Base-by-base conservation (phyloP, 176 grass and related monocot genomes). In the Pontederia crassipes region DNA sequence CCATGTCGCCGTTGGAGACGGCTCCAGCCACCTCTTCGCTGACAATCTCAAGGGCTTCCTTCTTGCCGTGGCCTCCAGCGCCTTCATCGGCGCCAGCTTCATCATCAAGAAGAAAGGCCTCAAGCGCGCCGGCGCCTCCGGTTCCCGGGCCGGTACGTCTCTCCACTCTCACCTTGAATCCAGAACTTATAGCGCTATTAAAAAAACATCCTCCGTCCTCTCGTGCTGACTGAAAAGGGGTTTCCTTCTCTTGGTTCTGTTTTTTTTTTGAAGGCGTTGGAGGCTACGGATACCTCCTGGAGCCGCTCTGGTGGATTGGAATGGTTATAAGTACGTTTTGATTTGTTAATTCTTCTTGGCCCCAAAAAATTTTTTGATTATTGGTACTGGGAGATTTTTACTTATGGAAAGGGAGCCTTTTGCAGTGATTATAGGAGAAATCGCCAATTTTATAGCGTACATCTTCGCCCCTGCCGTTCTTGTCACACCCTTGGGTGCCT, bases 51-150 rank as follows among this genome's bases (percentile, higher is more conserved):
- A 73, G 76, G 92, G 92, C 58, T 70, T 85, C 54, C 74, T 96
- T 67, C 83, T 96, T 70, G 78, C 92, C 55, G 67, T 90, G 55
- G 83, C 78, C 64, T 96, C 92, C 48, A 90, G 83, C 67, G 83
- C 83, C 55, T 96, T 96, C 78, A 90, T 96, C 75, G 87, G 92
- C 18, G 92, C 85, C 71, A 96, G 92, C 83, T 96, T 96, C 81
- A 88, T 96, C 83, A 79, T 96, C 75, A 90, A 96, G 83, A 88
- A 96, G 74, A 96, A 90, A 73, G 91, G 83, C 12, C 87, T 90
- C 62, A 85, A 80, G 62, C 91, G 91, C 70, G 91, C 91, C 54
- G 87, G 83, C 14, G 70, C 81, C 45, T 27, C 55, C 8, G 87
- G 92, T 55, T 13, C 83, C 45, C 87, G 86, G 12, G 92, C 92